A percentile compares a stretch with the other conserved stretches of the same genome.
These are phyloP conservation scores for Hortiboletus rubellus DNA, from an alignment of 1,284 basidiomycete genomes.

Conservation along the genomic window DNA sequence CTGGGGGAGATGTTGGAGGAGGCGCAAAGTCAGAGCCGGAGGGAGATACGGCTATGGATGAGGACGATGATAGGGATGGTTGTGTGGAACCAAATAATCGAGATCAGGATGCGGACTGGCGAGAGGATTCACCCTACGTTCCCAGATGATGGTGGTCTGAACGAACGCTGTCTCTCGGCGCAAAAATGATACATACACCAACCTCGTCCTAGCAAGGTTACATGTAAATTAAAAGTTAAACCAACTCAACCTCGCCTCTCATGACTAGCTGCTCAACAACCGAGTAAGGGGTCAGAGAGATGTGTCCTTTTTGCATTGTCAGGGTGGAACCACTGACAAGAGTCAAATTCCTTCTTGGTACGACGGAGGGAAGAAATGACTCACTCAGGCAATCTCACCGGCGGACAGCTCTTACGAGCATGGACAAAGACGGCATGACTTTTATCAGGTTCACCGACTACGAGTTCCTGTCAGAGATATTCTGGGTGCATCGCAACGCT, in stretches of 20 bases:
- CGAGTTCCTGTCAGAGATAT: constrained; percentile 9
- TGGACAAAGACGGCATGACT: constrained; percentile 77
- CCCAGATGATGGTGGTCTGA: constrained; percentile 27
- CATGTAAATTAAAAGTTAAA: constrained; percentile 41
- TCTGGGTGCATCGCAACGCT: constrained; percentile 31
- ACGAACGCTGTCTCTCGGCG: constrained; percentile 7
- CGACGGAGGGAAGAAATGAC: constrained; percentile 24
- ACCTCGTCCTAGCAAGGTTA: constrained; percentile 15
- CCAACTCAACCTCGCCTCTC: constrained; percentile 69
- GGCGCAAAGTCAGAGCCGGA: constrained; percentile 32
- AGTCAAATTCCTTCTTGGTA: constrained; percentile 4
- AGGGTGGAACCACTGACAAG: constrained; percentile 55
- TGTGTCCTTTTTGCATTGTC: constrained; percentile 67
- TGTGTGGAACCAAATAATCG: constrained; percentile 24
- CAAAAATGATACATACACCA: constrained; percentile 12
- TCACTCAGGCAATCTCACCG: constrained; percentile 73
- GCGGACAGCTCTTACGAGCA: constrained; percentile 68
- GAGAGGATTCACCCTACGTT: constrained; percentile 34
- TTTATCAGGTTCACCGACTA: constrained; percentile 77
- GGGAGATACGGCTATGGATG: constrained; percentile 38
- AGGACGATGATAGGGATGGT: constrained; percentile 36
- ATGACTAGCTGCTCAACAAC: constrained; percentile 68
- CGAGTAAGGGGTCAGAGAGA: constrained; percentile 68
- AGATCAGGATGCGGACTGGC: constrained; percentile 28
- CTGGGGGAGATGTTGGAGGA: constrained; percentile 32